Evolutionary conservation across 2,329 filamentous ascomycete species (phyloP).

Genomic region (Bipolaris bicolor): DNA sequence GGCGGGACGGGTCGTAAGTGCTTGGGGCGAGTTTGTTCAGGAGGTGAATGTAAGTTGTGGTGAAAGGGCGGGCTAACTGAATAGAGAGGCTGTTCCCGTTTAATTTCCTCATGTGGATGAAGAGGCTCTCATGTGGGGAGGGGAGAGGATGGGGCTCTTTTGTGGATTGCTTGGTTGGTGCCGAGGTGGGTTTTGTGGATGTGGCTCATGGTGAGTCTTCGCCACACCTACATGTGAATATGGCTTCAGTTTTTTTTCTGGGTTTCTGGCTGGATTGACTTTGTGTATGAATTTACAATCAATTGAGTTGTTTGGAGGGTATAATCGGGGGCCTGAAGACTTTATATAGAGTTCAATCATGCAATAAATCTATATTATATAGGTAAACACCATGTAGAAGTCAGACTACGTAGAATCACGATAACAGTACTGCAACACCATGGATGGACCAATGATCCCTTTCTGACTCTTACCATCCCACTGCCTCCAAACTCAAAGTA

Average conservation of each 20-base stretch:
- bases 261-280: no score
- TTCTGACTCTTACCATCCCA: not conserved
- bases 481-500: not conserved
- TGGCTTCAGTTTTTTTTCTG: no score
- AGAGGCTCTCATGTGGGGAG: not conserved
- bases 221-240: no score
- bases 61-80: not conserved
- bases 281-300: no score
- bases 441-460: not conserved
- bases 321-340: not conserved
- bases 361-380: not conserved
- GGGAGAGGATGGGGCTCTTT: no score
- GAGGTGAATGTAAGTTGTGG: not conserved
- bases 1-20: not conserved
- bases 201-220: no score
- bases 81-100: not conserved
- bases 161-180: no score
- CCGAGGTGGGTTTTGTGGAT: no score
- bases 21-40: not conserved
- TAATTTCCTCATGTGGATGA: not conserved
- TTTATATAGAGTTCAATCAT: not conserved
- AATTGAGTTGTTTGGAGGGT: not conserved
- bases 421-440: not conserved
- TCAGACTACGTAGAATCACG: not conserved
- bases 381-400: not conserved